Evolutionary conservation across 202 grass and related monocot genomes (phyloP).

Genomic region (Saccharum hybrid): DNA sequence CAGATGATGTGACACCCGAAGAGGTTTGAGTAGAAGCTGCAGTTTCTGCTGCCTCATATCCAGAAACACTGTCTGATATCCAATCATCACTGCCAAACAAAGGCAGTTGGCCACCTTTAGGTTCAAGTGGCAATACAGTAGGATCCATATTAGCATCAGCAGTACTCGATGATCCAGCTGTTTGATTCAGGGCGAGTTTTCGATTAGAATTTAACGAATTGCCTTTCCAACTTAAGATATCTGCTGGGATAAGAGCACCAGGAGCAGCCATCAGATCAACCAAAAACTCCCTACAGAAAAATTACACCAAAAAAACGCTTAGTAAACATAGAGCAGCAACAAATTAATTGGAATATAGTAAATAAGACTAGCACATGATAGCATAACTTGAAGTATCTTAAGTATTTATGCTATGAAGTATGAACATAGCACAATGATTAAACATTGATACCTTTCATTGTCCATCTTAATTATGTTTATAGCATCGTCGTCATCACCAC

Average conservation of each 20-base stretch:
- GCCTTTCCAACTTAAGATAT: conserved; percentile 86
- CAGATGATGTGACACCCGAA: conserved; percentile 54
- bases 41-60: conserved; percentile 53
- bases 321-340: conserved; percentile 44
- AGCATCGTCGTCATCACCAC: conserved; percentile 89
- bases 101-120: conserved; percentile 51
- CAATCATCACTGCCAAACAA: conserved; percentile 40
- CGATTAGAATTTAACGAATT: conserved; percentile 68
- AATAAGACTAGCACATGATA: not conserved
- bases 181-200: conserved; percentile 53
- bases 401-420: conserved; percentile 17
- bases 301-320: conserved; percentile 44
- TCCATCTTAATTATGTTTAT: conserved; percentile 98
- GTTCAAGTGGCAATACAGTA: conserved; percentile 43
- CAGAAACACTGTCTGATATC: conserved; percentile 56
- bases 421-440: conserved; percentile 27
- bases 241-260: conserved; percentile 90
- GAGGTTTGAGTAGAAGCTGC: conserved; percentile 51
- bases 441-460: conserved; percentile 72
- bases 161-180: conserved; percentile 47
- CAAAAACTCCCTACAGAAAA: conserved; percentile 82
- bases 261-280: conserved; percentile 99
- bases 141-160: conserved; percentile 48
- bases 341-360: conserved; percentile 46
- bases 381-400: conserved; percentile 32